These are phyloP conservation scores for Wallacemonas sp. DNA, from an alignment of 208 protist genomes.

Conservation along the genomic window DNA sequence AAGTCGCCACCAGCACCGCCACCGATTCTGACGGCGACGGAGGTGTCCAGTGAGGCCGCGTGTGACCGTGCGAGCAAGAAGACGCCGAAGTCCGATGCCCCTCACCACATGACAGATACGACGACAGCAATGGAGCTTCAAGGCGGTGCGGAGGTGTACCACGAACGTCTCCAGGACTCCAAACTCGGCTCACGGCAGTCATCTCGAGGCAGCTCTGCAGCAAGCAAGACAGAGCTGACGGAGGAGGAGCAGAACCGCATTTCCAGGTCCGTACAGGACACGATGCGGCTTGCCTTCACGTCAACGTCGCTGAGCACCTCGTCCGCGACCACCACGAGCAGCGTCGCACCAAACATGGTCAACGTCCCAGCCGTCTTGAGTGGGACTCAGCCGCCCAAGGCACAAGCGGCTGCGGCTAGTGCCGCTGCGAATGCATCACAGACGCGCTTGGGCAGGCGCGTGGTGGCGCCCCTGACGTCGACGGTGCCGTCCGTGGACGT, in stretches of 20 bases:
- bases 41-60: no score
- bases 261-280: background rate
- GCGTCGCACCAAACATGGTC: background rate
- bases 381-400: no score
- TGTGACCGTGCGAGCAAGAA: no score
- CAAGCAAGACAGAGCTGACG: background rate
- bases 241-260: background rate
- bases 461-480: no score
- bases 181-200: background rate
- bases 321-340: background rate
- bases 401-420: no score
- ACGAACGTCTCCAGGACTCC: background rate
- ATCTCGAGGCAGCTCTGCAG: background rate
- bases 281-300: background rate
- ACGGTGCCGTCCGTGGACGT: no score
- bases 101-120: background rate
- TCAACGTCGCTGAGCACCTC: background rate
- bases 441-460: no score
- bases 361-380: background rate
- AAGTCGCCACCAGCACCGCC: no score
- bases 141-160: background rate
- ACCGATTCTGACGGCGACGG: no score
- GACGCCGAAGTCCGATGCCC: no score
- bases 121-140: background rate
- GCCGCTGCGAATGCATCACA: no score